phyloP scores from a whole-genome alignment of 345 rosid species.

The Euphorbia peplus region DNA sequence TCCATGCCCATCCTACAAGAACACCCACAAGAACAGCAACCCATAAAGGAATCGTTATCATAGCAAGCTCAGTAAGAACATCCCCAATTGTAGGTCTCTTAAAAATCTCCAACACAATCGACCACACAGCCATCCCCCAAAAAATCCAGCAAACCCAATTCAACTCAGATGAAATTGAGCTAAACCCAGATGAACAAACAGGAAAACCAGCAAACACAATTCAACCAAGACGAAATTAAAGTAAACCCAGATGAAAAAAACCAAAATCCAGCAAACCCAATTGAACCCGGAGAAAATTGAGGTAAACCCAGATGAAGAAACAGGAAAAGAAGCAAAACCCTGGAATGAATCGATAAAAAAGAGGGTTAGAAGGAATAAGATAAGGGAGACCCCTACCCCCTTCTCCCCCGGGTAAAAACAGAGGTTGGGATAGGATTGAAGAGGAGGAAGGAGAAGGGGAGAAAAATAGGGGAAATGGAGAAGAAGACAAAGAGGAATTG shows the following conservation, averaged over 20 bases:
- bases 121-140: conserved; percentile 45
- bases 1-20: conserved; percentile 93
- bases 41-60: conserved; percentile 71
- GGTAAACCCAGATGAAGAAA: background rate
- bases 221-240: no score
- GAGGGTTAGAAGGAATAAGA: conserved; percentile 16
- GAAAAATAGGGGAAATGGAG: background rate
- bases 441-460: background rate
- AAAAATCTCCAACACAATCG: conserved; percentile 49
- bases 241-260: background rate
- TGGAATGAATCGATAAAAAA: conserved; percentile 36
- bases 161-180: conserved; percentile 23
- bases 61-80: conserved; percentile 43
- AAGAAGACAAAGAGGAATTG: background rate
- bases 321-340: conserved; percentile 32
- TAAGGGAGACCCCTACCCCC: background rate
- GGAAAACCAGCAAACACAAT: conserved; percentile 20
- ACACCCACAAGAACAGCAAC: conserved; percentile 77
- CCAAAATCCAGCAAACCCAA: no score
- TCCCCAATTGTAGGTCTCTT: conserved; percentile 44
- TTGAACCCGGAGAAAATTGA: no score
- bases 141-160: background rate
- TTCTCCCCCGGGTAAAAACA: conserved; percentile 12
- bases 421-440: background rate
- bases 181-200: background rate